These are phyloP conservation scores for Auricularia sp. DNA, from an alignment of 768 basidiomycete genomes.

Conservation along the genomic window DNA sequence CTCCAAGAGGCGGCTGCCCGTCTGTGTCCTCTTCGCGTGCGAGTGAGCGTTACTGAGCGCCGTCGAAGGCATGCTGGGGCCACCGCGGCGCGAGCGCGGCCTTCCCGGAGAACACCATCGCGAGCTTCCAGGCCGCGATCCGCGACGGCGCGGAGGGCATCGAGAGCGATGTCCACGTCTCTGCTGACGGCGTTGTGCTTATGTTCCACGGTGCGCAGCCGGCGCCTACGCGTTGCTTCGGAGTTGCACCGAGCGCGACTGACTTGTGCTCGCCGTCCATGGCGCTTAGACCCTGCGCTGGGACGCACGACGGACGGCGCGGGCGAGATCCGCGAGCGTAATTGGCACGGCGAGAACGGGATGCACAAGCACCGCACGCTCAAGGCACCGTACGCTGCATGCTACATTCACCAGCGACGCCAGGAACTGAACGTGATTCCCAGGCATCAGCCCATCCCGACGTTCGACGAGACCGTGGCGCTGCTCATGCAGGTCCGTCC, in stretches of 20 bases:
- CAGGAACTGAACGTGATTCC: not conserved
- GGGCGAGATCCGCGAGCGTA: slow-evolving; percentile 53
- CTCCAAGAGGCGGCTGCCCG: not conserved
- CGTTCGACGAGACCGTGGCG: slow-evolving; percentile 73
- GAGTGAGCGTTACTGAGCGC: not conserved
- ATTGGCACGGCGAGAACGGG: slow-evolving; percentile 60
- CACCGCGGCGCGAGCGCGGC: slow-evolving; percentile 69
- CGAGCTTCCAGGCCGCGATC: slow-evolving; percentile 91
- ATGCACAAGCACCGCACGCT: slow-evolving; percentile 73
- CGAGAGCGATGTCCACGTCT: slow-evolving; percentile 96
- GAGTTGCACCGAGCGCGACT: too few species aligned
- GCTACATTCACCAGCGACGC: not conserved
- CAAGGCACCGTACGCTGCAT: slow-evolving; percentile 42
- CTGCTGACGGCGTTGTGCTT: slow-evolving; percentile 73
- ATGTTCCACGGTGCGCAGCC: slow-evolving; percentile 87
- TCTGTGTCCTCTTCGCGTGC: not conserved
- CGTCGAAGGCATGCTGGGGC: slow-evolving; percentile 59
- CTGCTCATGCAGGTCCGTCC: slow-evolving; percentile 60
- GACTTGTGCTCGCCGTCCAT: not conserved
- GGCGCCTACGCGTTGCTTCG: too few species aligned
- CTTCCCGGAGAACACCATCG: slow-evolving; percentile 90
- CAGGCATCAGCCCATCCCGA: slow-evolving; percentile 70
- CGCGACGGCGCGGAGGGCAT: slow-evolving; percentile 93
- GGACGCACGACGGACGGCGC: slow-evolving; percentile 24
- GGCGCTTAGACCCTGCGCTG: not conserved